Base-by-base conservation (phyloP, 2,329 filamentous ascomycete species). In the Venturia effusa region DNA sequence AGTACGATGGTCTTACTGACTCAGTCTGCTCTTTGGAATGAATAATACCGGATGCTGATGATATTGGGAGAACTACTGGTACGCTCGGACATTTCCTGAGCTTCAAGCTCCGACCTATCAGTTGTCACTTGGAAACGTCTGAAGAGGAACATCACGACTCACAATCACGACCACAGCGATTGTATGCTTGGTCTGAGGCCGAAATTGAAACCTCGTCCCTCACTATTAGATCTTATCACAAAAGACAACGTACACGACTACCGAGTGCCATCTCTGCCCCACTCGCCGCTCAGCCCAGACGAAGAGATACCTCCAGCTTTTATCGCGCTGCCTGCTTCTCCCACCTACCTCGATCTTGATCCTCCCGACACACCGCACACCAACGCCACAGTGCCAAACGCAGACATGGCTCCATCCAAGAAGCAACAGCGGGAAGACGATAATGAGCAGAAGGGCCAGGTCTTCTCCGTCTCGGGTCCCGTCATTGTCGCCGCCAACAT, bases 401-500 rank as follows among this genome's bases (percentile, higher is more conserved):
- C 61, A 41, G 41, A 11, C 41, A 64, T 64, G 62, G 62, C 62
- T 39, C 63, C 63, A 48, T 43, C 57, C 10, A 65, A 65, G 61
- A 64, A 61, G 40, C 27, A 64, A n/a, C 59, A 41, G 54, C 34
- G 59, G 37, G 57, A 41, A 30, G 59, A 54, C 15, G 40, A 64
- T 19, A 17, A 65, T 32, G 64, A 64, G 34, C 65, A 51, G 24
- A 39, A 40, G 82, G 81, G 85, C 71, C 78, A 80, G 67, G 84
- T 90, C 78, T 90, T 86, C 79, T 90, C 87, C 67, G 80, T 90
- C 70, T 89, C 87, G 62, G 83, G 81, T 70, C 94, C 94, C 74
- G 94, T 99, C 82, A 88, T 99, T 72, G 85, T 99, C 71, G 94
- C 93, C 75, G 93, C 97, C 81, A 88, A 97, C 79, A 96, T 99